Evolutionary conservation across 306 rosid genomes (phyloP).

Genomic region (Acacia melanoxylon): DNA sequence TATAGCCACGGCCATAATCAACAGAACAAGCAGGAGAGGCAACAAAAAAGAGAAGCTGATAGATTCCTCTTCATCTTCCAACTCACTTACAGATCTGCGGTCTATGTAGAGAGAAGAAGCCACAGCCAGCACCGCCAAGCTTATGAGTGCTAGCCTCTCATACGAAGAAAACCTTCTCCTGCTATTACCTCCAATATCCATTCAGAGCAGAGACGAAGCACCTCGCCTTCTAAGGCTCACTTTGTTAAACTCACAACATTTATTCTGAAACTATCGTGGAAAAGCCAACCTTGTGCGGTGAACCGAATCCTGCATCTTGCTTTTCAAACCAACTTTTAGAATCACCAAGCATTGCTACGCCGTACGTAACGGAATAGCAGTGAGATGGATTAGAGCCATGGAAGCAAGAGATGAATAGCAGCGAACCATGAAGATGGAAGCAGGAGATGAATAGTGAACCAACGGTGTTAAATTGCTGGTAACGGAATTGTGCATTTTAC

Average conservation of each 20-base stretch:
- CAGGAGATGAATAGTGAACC: too few species aligned
- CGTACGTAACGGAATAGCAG: too few species aligned
- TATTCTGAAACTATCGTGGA: background rate
- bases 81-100: slow-evolving; percentile 45
- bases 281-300: slow-evolving; percentile 15
- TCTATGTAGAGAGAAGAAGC: slow-evolving; percentile 82
- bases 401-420: accelerated
- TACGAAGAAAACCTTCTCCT: slow-evolving; percentile 59
- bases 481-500: too few species aligned
- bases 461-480: too few species aligned
- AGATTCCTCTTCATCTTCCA: slow-evolving; percentile 54
- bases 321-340: slow-evolving; percentile 24
- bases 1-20: slow-evolving; percentile 54
- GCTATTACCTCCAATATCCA: slow-evolving; percentile 53
- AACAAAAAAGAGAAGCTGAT: slow-evolving; percentile 44
- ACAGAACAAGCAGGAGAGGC: slow-evolving; percentile 61
- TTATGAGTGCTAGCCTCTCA: slow-evolving; percentile 57
- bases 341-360: background rate
- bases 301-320: slow-evolving; percentile 36
- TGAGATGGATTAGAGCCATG: accelerated
- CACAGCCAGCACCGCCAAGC: slow-evolving; percentile 68
- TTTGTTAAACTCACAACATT: slow-evolving; percentile 4
- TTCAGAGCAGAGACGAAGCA: slow-evolving; percentile 25
- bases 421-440: accelerated
- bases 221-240: slow-evolving; percentile 12